A percentile compares a stretch with the other conserved stretches of the same genome.
phyloP scores from a whole-genome alignment of 1,284 basidiomycete genomes.

The Volvariella surrecta region DNA sequence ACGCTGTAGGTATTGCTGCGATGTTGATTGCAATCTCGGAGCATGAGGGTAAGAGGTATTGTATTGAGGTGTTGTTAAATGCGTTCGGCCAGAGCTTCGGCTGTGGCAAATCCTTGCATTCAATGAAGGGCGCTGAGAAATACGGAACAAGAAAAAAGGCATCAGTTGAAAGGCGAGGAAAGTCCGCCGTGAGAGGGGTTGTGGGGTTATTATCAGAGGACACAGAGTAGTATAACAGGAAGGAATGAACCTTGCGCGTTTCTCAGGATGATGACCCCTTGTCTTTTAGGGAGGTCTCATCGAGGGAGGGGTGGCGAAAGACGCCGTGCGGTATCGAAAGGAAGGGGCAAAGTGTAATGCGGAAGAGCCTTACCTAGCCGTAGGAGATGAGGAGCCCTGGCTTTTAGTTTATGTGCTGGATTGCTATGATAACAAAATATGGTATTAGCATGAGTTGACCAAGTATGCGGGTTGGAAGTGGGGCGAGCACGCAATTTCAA shows the following conservation, averaged over 20 bases:
- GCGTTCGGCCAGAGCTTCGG: slow-evolving; percentile 45
- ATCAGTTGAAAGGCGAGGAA: background rate
- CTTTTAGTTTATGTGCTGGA: slow-evolving; percentile 26
- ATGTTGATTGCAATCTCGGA: background rate
- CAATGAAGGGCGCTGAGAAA: slow-evolving; percentile 34
- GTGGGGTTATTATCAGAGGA: too few relatives aligned
- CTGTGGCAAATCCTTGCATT: slow-evolving; percentile 36
- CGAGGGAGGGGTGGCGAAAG: slow-evolving; percentile 4
- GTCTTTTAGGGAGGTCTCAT: slow-evolving; percentile 5
- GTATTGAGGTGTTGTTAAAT: slow-evolving; percentile 61
- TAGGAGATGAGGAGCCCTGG: slow-evolving; percentile 27
- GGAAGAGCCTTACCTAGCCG: slow-evolving; percentile 25
- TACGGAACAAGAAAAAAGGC: background rate
- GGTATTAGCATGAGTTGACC: slow-evolving; percentile 6
- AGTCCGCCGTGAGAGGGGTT: slow-evolving; percentile 2
- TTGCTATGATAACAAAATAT: slow-evolving; percentile 25
- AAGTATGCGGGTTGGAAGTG: too few relatives aligned
- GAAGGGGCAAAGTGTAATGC: too few relatives aligned
- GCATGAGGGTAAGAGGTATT: slow-evolving; percentile 27
- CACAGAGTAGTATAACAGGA: too few relatives aligned
- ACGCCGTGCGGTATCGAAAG: background rate
- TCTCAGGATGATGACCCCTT: too few relatives aligned
- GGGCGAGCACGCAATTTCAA: too few relatives aligned
- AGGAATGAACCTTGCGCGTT: too few relatives aligned
- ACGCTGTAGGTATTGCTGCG: background rate